Conservation (phyloP, 306 rosid species). For the Boehmeria nivea region DNA sequence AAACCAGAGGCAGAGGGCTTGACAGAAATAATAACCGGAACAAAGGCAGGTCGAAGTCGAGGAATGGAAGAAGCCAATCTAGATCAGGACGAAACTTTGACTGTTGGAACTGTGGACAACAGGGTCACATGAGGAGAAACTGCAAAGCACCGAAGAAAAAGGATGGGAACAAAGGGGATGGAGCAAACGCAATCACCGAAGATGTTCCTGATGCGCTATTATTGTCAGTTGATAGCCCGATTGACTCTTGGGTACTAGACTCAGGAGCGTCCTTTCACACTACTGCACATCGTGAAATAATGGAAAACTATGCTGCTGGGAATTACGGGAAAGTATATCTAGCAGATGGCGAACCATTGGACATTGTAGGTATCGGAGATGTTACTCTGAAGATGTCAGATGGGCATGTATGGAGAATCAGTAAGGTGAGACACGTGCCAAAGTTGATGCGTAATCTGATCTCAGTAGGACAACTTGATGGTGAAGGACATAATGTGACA, state of each 20-base stretch:
- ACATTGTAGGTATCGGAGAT: no score
- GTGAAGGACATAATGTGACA: no score
- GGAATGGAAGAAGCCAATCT: neutral
- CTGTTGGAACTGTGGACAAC: constrained; percentile 1
- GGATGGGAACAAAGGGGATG: neutral
- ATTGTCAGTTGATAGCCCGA: neutral
- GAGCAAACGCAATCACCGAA: neutral
- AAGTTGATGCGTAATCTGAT: no score
- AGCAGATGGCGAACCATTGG: no score
- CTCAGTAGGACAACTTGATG: no score
- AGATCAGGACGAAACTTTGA: neutral
- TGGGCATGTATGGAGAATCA: no score
- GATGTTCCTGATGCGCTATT: neutral
- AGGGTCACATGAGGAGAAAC: neutral
- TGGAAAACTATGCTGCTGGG: no score
- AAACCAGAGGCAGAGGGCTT: neutral
- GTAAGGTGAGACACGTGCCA: no score
- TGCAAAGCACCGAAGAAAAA: neutral
- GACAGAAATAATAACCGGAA: no score
- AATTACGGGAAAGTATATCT: no score
- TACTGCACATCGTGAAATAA: no score
- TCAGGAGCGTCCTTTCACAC: constrained; percentile 1
- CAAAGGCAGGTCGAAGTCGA: neutral
- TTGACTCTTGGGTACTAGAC: constrained; percentile 3
- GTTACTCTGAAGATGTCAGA: no score